phyloP scores from a whole-genome alignment of 2,329 filamentous ascomycete species.

The Cytospora leucostoma region DNA sequence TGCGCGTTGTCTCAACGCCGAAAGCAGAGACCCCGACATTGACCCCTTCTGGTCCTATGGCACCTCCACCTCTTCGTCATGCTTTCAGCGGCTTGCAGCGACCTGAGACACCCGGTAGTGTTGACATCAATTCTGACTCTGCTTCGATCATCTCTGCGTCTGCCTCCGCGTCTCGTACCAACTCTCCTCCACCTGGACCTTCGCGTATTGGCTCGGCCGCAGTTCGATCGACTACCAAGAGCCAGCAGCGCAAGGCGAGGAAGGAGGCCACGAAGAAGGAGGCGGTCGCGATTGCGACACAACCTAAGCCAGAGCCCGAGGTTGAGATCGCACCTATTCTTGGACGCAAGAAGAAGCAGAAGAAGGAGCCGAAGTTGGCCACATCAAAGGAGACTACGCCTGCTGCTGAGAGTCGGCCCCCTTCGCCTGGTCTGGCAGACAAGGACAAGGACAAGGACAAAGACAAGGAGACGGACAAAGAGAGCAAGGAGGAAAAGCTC shows the following conservation, averaged over 20 bases:
- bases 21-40: constrained; percentile 58
- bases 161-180: constrained; percentile 66
- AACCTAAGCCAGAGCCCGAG: constrained; percentile 53
- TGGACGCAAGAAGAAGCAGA: constrained; percentile 82
- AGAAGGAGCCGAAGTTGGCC: constrained; percentile 63
- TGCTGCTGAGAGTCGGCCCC: constrained; percentile 21
- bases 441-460: constrained; percentile 29
- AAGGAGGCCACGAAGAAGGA: constrained; percentile 69
- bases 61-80: constrained; percentile 48
- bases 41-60: constrained; percentile 32
- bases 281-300: constrained; percentile 51
- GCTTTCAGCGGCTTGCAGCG: constrained; percentile 47
- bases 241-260: constrained; percentile 74
- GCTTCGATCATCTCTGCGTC: constrained; percentile 74
- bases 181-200: constrained; percentile 62
- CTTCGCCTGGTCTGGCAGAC: constrained; percentile 17
- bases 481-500: neutral
- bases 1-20: constrained; percentile 69
- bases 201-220: constrained; percentile 68
- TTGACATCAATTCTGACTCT: constrained; percentile 72
- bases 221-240: constrained; percentile 72
- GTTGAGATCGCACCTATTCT: constrained; percentile 69
- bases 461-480: constrained; percentile 30
- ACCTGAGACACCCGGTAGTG: constrained; percentile 71
- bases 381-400: constrained; percentile 27